phyloP scores from a whole-genome alignment of 2,329 filamentous ascomycete species.

The Fusarium sp. region DNA sequence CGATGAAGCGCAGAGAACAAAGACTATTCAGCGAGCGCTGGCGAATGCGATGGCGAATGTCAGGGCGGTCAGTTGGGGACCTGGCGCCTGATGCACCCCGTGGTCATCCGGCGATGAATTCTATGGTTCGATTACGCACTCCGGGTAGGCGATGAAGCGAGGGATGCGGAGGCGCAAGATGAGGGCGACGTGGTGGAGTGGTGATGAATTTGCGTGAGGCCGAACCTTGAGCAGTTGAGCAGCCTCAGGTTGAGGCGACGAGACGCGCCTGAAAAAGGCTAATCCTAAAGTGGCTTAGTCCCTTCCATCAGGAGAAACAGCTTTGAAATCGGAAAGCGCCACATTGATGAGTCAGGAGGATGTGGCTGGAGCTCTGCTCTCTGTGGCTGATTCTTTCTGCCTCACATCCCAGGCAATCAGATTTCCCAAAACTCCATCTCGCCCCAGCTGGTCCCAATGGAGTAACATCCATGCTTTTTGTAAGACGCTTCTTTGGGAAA shows the following conservation, averaged over 20 bases:
- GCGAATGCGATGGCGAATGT: constrained; percentile 40
- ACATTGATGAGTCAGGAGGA: constrained; percentile 27
- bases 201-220: constrained; percentile 45
- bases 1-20: constrained; percentile 19
- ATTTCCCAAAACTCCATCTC: neutral
- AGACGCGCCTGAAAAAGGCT: constrained; percentile 37
- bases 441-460: neutral
- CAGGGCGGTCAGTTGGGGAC: constrained; percentile 49
- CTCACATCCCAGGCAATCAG: constrained; percentile 9
- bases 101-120: constrained; percentile 47
- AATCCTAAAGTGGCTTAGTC: constrained; percentile 8
- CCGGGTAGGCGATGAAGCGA: constrained; percentile 26
- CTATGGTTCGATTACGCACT: constrained; percentile 34
- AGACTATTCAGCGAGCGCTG: constrained; percentile 34
- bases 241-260: constrained; percentile 40
- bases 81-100: constrained; percentile 50
- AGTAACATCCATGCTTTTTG: constrained; percentile 1
- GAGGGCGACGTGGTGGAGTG: constrained; percentile 30
- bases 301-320: fast-evolving
- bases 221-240: constrained; percentile 38
- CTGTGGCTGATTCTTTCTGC: neutral
- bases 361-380: neutral
- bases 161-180: constrained; percentile 35
- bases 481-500: constrained; percentile 1
- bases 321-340: constrained; percentile 15